phyloP scores from a whole-genome alignment of 2,329 filamentous ascomycete species.

The Alternaria angustiovoidea region DNA sequence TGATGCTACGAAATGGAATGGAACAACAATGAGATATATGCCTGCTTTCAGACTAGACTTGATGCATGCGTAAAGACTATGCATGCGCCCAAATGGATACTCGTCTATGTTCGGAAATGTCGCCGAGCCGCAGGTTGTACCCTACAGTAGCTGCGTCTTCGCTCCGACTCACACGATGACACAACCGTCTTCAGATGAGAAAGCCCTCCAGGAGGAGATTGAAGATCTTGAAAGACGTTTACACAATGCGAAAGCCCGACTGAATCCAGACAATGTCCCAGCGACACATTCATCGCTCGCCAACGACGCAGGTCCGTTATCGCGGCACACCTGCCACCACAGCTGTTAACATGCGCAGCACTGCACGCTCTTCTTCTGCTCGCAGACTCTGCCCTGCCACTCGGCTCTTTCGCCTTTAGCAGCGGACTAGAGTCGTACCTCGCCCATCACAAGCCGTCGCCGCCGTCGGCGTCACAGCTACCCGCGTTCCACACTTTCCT shows the following conservation, averaged over 20 bases:
- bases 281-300: conserved; percentile 18
- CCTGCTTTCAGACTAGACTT: neutral
- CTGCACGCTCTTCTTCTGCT: conserved; percentile 77
- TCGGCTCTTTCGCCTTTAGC: conserved; percentile 89
- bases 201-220: conserved; percentile 62
- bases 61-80: conserved; percentile 3
- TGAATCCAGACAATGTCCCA: conserved; percentile 47
- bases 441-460: conserved; percentile 65
- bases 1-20: conserved; percentile 6
- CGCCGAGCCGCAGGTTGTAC: conserved; percentile 30
- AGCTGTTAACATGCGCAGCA: conserved; percentile 22
- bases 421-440: conserved; percentile 84
- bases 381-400: conserved; percentile 80
- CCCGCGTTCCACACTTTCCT: conserved; percentile 71
- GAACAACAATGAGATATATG: neutral
- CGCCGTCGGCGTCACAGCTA: conserved; percentile 41
- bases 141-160: conserved; percentile 18
- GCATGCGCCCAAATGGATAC: conserved; percentile 6
- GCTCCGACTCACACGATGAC: conserved; percentile 35
- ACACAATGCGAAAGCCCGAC: conserved; percentile 56
- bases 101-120: conserved; percentile 21
- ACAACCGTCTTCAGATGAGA: conserved; percentile 28
- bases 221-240: conserved; percentile 63
- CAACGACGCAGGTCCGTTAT: conserved; percentile 28
- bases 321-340: conserved; percentile 1